A percentile compares a stretch with the other conserved stretches of the same genome.
These are phyloP conservation scores for Gyromitra esculenta DNA, from an alignment of 2,329 filamentous ascomycete species.

Conservation along the genomic window DNA sequence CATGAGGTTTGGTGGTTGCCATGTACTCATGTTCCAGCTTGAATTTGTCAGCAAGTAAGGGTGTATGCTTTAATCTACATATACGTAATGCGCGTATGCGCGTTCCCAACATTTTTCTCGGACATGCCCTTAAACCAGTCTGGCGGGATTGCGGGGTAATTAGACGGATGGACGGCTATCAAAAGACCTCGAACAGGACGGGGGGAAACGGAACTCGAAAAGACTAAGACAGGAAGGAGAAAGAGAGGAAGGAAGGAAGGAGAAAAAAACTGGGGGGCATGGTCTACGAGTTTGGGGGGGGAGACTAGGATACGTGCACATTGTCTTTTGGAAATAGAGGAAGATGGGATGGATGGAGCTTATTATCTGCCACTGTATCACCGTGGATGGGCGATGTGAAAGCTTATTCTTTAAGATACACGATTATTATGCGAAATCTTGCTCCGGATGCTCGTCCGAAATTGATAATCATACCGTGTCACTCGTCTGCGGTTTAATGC, in stretches of 20 bases:
- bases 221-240: constrained; percentile 17
- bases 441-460: neutral
- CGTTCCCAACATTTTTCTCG: constrained; percentile 9
- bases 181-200: neutral
- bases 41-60: too few species aligned
- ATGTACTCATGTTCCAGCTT: too few species aligned
- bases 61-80: too few species aligned
- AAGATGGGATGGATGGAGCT: neutral
- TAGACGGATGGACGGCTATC: constrained; percentile 3
- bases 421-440: constrained; percentile 9
- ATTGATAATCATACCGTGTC: constrained; percentile 17
- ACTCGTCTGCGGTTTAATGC: constrained; percentile 14
- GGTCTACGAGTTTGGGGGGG: neutral
- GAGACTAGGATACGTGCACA: neutral
- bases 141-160: constrained; percentile 26
- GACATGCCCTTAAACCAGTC: constrained; percentile 17
- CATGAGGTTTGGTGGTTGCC: too few species aligned
- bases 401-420: constrained; percentile 19
- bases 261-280: neutral
- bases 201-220: neutral
- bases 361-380: neutral
- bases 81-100: too few species aligned
- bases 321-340: neutral
- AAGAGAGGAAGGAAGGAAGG: neutral
- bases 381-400: neutral